Conservation (phyloP, 164 flowering plant genomes). For the Aristolochia fimbriata region DNA sequence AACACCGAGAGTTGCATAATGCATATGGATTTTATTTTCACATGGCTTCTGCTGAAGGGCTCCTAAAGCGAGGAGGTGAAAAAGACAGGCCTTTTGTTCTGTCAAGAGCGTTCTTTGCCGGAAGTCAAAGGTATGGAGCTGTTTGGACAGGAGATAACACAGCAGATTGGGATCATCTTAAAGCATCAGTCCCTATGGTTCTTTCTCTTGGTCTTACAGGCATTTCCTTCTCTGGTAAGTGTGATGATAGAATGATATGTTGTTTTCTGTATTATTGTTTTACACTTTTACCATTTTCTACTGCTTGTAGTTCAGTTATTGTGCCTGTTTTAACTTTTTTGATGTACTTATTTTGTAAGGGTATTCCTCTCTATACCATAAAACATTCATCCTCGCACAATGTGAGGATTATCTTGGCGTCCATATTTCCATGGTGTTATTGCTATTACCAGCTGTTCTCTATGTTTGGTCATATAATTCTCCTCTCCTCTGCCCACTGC, state of each 20-base stretch:
- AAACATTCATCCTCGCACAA: no score
- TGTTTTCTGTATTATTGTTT: not conserved
- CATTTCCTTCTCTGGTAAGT: conserved; percentile 74
- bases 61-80: conserved; percentile 73
- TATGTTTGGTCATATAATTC: no score
- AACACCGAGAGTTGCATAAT: conserved; percentile 94
- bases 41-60: conserved; percentile 89
- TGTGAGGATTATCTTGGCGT: no score
- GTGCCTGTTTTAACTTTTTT: no score
- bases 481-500: no score
- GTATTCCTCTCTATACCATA: no score
- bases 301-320: no score
- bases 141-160: conserved; percentile 98
- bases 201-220: conserved; percentile 91
- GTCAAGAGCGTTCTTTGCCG: conserved; percentile 91
- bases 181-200: conserved; percentile 94
- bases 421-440: no score
- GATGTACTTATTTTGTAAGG: no score
- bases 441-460: no score
- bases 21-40: conserved; percentile 94
- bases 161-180: conserved; percentile 95
- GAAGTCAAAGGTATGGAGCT: conserved; percentile 90
- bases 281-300: not conserved
- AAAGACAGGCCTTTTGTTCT: conserved; percentile 95
- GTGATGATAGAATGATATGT: not conserved